Conservation (phyloP, 495 filamentous ascomycete genomes). For the Saxispiralis lemnorum region DNA sequence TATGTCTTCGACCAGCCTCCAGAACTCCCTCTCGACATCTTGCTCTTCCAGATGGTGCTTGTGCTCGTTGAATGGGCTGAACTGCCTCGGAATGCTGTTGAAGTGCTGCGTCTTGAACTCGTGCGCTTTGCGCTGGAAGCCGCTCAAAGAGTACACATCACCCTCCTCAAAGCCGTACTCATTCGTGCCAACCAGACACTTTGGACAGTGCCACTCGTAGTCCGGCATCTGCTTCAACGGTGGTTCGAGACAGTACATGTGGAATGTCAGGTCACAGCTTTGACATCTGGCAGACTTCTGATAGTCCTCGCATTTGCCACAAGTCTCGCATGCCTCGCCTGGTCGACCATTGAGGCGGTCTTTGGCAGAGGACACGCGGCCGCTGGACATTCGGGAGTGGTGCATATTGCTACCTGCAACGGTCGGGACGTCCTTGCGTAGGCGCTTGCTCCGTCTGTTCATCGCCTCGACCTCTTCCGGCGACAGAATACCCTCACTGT, state of each 20-base stretch:
- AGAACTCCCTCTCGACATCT: conserved; percentile 94
- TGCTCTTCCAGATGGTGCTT: conserved; percentile 74
- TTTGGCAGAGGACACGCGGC: conserved; percentile 38
- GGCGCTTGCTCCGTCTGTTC: conserved; percentile 75
- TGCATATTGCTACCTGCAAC: conserved; percentile 96
- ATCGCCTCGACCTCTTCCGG: conserved; percentile 43
- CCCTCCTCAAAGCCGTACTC: conserved; percentile 98
- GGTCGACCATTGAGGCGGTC: conserved; percentile 48
- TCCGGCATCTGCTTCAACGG: conserved; percentile 62
- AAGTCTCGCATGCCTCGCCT: conserved; percentile 83
- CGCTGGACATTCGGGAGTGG: conserved; percentile 63
- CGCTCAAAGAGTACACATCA: conserved; percentile 81
- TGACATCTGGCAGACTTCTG: conserved; percentile 67
- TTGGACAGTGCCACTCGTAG: conserved; percentile 88
- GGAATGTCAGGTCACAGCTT: conserved; percentile 78
- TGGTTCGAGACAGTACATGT: conserved; percentile 76
- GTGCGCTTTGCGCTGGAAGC: conserved; percentile 91
- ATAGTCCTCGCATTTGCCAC: conserved; percentile 63
- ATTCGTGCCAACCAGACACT: conserved; percentile 87
- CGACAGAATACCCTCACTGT: conserved; percentile 10
- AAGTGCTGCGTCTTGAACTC: conserved; percentile 92
- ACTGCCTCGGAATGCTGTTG: conserved; percentile 9
- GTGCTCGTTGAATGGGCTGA: conserved; percentile 23
- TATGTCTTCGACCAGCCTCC: conserved; percentile 78
- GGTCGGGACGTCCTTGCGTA: conserved; percentile 80